Conservation (phyloP, 208 protist genomes). For the Sergeia podlipaevii region DNA sequence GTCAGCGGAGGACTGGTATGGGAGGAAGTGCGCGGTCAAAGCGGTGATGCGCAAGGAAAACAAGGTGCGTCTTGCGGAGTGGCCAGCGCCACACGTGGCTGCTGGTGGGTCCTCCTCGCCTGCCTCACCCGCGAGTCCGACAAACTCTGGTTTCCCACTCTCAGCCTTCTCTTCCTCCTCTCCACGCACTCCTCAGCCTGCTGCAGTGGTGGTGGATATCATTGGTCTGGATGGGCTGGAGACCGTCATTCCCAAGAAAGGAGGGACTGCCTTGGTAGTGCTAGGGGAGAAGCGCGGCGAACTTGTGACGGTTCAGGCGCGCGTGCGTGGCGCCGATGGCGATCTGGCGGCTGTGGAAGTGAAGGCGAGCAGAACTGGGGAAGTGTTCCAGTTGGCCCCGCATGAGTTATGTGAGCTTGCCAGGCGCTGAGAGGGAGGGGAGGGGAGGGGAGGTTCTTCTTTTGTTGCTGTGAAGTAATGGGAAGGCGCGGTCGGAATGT, state of each 20-base stretch:
- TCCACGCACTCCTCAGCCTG: neutral
- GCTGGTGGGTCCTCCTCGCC: neutral
- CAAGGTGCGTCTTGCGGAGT: slow-evolving; percentile 38
- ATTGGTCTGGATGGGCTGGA: slow-evolving; percentile 54
- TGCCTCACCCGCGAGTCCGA: neutral
- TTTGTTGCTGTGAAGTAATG: no score
- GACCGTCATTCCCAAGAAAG: slow-evolving; percentile 72
- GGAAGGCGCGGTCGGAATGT: no score
- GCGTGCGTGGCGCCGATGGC: slow-evolving; percentile 27
- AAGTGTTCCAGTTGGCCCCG: slow-evolving; percentile 32
- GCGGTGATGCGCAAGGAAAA: slow-evolving; percentile 36
- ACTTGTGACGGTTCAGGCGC: slow-evolving; percentile 39
- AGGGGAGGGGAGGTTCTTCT: no score
- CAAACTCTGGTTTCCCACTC: neutral
- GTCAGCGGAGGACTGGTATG: slow-evolving; percentile 41
- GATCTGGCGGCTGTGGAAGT: slow-evolving; percentile 50
- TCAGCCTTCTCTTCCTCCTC: neutral
- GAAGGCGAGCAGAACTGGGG: slow-evolving; percentile 22
- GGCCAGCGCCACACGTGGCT: neutral
- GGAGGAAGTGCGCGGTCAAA: slow-evolving; percentile 66
- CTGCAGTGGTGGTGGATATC: slow-evolving; percentile 47
- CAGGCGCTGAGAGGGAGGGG: no score
- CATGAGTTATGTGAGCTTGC: slow-evolving; percentile 49
- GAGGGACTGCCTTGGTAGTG: slow-evolving; percentile 58
- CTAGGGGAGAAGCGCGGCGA: slow-evolving; percentile 51